These are phyloP conservation scores for Colletotrichum tropicale DNA, from an alignment of 2,329 filamentous ascomycete species.

Conservation along the genomic window DNA sequence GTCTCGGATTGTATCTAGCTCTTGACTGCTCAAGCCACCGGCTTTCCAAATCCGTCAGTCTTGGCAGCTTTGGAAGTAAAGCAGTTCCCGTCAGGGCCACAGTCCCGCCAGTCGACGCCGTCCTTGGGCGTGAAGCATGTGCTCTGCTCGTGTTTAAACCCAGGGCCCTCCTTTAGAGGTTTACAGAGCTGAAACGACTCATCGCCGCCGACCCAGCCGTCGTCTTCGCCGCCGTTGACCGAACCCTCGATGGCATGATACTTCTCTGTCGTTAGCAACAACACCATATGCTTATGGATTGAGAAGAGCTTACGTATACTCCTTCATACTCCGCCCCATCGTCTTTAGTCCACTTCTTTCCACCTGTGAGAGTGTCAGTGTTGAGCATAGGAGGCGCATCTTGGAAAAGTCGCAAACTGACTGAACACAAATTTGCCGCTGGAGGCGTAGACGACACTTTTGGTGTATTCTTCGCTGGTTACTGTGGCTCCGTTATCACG, in stretches of 20 bases:
- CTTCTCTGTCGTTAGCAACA: background rate
- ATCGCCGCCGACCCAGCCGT: rapidly evolving
- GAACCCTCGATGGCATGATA: background rate
- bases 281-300: rapidly evolving
- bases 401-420: background rate
- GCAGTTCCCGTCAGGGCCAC: background rate
- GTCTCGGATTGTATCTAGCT: background rate
- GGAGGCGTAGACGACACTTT: rapidly evolving
- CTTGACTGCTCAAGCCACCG: rapidly evolving
- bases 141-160: background rate
- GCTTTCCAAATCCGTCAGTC: background rate
- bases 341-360: background rate
- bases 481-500: rapidly evolving
- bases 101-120: background rate
- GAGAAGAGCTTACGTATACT: background rate
- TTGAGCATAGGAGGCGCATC: background rate
- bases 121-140: background rate
- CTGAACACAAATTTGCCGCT: background rate
- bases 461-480: background rate
- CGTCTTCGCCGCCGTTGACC: background rate
- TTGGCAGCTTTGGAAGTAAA: background rate
- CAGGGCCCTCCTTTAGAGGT: too few relatives aligned
- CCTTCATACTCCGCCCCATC: background rate
- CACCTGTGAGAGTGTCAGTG: background rate
- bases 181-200: rapidly evolving